Evolutionary conservation across 1,139 yeast species (phyloP), one percentile per base, ranked within the genome.

Genomic region (Arxiozyma bovina): DNA sequence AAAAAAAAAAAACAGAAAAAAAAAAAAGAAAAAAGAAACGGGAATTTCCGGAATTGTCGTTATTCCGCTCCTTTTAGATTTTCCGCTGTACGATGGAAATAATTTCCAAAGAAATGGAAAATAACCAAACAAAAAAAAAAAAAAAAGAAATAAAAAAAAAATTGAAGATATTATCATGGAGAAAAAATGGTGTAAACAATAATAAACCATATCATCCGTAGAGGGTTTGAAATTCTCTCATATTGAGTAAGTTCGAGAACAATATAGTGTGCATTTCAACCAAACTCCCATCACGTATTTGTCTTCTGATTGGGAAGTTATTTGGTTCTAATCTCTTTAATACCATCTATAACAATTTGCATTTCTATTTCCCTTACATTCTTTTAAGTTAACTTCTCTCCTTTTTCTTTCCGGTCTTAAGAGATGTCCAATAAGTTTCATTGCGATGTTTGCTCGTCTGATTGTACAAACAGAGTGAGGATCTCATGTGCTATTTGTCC

Each of bases 391-490:
- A 15, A 12, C n/a, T 30, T 30, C 38, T 30, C 15, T 30, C 12
- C 6, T 12, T 12, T 34, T 15, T 6, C 6, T 15, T n/a, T 34
- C 12, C 12, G 40, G 4, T 15, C n/a, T 15, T 17, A 3, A 27
- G 50, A 43, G 5, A 68, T 68, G 69, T 69, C 69, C n/a, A 67
- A 70, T 50, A 80, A 85, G 65, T 90, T 83, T 71, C 97, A 91
- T 69, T 93, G 99, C 73, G 99, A 93, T 72, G 89, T 88, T 21
- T 93, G 99, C 67, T 85, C 96, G 27, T 79, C 96, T 4, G 99
- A 93, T 69, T 88, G 97, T 68, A 91, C 98, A 5, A 85, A 91
- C 65, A 75, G 97, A 62, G 94, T 93, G 54, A 78, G 98, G 58
- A 83, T 93, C 52, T 79, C 87, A 56, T 93, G 99, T 74, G 98